Evolutionary conservation across 2,329 filamentous ascomycete genomes (phyloP).

Genomic region (Hortaea sp.): DNA sequence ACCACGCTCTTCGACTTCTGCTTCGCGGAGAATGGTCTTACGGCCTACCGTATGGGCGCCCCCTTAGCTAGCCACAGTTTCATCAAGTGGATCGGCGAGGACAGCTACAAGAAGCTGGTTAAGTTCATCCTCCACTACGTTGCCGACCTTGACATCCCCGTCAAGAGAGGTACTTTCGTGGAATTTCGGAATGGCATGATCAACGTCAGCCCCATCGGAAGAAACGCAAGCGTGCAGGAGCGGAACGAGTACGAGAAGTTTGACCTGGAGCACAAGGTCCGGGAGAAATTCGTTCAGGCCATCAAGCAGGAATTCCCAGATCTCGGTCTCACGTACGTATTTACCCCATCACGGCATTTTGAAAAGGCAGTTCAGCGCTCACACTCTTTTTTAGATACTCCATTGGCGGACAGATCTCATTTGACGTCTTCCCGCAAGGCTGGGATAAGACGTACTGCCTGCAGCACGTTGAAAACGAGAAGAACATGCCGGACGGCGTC

Average conservation of each 20-base stretch:
- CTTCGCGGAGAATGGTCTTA: slow-evolving; percentile 95
- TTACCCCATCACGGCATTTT: background rate
- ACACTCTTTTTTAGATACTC: slow-evolving; percentile 53
- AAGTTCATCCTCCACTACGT: slow-evolving; percentile 72
- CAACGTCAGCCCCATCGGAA: slow-evolving; percentile 72
- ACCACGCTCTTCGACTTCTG: slow-evolving; percentile 90
- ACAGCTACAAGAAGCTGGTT: slow-evolving; percentile 68
- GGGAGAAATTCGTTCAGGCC: slow-evolving; percentile 63
- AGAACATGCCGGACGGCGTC: slow-evolving; percentile 53
- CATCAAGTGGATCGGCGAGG: slow-evolving; percentile 85
- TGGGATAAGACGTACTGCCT: slow-evolving; percentile 99
- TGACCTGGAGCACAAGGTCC: slow-evolving; percentile 67
- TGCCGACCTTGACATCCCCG: slow-evolving; percentile 70
- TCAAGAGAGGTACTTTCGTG: slow-evolving; percentile 76
- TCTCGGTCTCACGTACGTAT: slow-evolving; percentile 67
- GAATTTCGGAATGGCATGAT: slow-evolving; percentile 91
- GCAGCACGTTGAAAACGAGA: slow-evolving; percentile 73
- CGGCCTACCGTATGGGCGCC: slow-evolving; percentile 73
- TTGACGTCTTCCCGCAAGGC: slow-evolving; percentile 91
- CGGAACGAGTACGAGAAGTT: slow-evolving; percentile 72
- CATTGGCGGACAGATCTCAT: slow-evolving; percentile 95
- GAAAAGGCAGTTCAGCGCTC: background rate
- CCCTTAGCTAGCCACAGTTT: slow-evolving; percentile 71
- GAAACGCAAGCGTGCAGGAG: slow-evolving; percentile 75
- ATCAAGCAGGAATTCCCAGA: slow-evolving; percentile 75